A percentile compares a stretch with the other conserved stretches of the same genome.
These are phyloP conservation scores for Postia placenta DNA, from an alignment of 768 basidiomycete genomes.

Conservation along the genomic window DNA sequence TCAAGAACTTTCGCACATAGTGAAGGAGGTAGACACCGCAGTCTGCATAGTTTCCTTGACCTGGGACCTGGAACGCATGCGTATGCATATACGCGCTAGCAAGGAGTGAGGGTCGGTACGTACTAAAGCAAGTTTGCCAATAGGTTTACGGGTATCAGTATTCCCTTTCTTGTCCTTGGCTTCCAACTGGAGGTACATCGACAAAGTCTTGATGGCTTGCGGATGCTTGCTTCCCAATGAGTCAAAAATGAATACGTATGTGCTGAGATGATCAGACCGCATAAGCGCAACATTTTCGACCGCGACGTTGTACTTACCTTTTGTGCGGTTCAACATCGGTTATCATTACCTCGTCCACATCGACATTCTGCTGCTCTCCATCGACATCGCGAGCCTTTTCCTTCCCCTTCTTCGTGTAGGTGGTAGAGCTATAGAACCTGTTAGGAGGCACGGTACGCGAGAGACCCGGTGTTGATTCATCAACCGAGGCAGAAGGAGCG, in stretches of 20 bases:
- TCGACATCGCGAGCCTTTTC: background rate
- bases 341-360: background rate
- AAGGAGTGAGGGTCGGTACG: background rate
- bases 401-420: background rate
- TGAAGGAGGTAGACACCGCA: slow-evolving; percentile 93
- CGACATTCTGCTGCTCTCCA: background rate
- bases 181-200: slow-evolving; percentile 66
- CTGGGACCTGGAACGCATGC: slow-evolving; percentile 66
- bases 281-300: background rate
- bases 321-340: background rate
- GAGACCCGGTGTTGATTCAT: no score
- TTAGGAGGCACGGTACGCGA: background rate
- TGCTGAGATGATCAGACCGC: slow-evolving; percentile 33
- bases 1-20: slow-evolving; percentile 74
- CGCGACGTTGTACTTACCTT: background rate
- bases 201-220: slow-evolving; percentile 54
- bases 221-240: slow-evolving; percentile 76
- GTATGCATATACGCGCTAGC: background rate
- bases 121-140: slow-evolving; percentile 16
- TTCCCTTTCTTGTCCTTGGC: slow-evolving; percentile 59
- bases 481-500: no score
- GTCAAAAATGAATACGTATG: slow-evolving; percentile 85
- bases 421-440: background rate
- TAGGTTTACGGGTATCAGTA: slow-evolving; percentile 11
- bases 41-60: slow-evolving; percentile 85